These are phyloP conservation scores for barrel medic (Medicago truncatula) DNA, from an alignment of 306 rosid genomes.

Conservation along the genomic window DNA sequence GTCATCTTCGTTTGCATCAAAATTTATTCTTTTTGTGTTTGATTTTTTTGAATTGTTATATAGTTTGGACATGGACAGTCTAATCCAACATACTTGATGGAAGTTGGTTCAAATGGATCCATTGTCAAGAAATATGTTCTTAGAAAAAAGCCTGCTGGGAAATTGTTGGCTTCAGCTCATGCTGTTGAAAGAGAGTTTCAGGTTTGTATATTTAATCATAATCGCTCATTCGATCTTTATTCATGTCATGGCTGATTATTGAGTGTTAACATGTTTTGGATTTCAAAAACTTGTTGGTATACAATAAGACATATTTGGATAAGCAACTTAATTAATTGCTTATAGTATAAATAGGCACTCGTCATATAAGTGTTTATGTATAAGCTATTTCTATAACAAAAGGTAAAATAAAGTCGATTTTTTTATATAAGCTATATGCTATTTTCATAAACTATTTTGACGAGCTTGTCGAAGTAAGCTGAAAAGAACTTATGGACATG, in stretches of 20 bases:
- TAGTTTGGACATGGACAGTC: slow-evolving; percentile 97
- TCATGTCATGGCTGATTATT: neutral
- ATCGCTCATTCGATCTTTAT: neutral
- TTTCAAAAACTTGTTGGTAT: slow-evolving; percentile 1
- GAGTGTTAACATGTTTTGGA: slow-evolving; percentile 3
- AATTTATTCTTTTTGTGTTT: slow-evolving; percentile 1
- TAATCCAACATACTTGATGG: slow-evolving; percentile 87
- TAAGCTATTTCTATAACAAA: too few species aligned
- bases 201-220: slow-evolving; percentile 49
- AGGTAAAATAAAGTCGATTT: too few species aligned
- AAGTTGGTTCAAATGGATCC: slow-evolving; percentile 56
- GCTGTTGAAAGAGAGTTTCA: slow-evolving; percentile 94
- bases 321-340: too few species aligned
- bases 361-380: too few species aligned
- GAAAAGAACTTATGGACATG: too few species aligned
- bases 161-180: slow-evolving; percentile 84
- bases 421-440: too few species aligned
- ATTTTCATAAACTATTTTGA: too few species aligned
- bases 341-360: too few species aligned
- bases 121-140: slow-evolving; percentile 70
- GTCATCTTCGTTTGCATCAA: slow-evolving; percentile 29
- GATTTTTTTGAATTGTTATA: slow-evolving; percentile 40
- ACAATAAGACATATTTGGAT: neutral
- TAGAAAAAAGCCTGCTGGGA: slow-evolving; percentile 91
- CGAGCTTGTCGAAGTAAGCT: too few species aligned